phyloP scores from a whole-genome alignment of 2,329 filamentous ascomycete species.

The Arthrobotrys musiformis region DNA sequence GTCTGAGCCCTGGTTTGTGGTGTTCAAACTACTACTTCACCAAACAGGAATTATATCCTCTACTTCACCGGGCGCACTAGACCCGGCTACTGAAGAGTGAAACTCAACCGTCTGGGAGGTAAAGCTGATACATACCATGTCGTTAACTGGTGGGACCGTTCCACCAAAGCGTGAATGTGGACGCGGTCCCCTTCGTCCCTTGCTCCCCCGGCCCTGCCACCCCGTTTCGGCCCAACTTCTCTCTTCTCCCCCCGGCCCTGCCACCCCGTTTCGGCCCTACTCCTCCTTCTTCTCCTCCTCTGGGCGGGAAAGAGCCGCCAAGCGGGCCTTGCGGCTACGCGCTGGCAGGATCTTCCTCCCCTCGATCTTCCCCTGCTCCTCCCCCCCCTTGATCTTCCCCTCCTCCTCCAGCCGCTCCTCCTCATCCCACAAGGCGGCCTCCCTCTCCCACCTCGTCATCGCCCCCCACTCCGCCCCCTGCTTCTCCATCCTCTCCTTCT shows the following conservation, averaged over 20 bases:
- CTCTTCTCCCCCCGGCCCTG: slow-evolving; percentile 59
- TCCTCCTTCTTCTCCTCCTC: background rate
- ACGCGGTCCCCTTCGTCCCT: background rate
- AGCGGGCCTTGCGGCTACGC: background rate
- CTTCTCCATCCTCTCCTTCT: background rate
- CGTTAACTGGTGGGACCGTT: background rate
- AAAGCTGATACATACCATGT: too few relatives aligned
- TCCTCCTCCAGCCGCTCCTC: background rate
- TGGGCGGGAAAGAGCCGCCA: too few relatives aligned
- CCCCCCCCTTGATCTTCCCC: too few relatives aligned
- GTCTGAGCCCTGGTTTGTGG: too few relatives aligned
- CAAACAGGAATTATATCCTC: too few relatives aligned
- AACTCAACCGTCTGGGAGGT: too few relatives aligned
- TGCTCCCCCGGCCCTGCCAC: slow-evolving; percentile 57
- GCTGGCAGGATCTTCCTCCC: background rate
- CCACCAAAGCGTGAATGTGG: background rate
- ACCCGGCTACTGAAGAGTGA: too few relatives aligned
- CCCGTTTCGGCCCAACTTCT: slow-evolving; percentile 61
- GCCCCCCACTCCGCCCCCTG: background rate
- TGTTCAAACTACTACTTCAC: too few relatives aligned
- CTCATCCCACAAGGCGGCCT: too few relatives aligned
- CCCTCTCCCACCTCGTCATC: background rate
- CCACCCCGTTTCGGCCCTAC: slow-evolving; percentile 63
- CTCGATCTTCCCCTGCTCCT: too few relatives aligned
- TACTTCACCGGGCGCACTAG: too few relatives aligned